phyloP scores from a whole-genome alignment of 2,329 filamentous ascomycete species.

The Coleophoma cylindrospora region DNA sequence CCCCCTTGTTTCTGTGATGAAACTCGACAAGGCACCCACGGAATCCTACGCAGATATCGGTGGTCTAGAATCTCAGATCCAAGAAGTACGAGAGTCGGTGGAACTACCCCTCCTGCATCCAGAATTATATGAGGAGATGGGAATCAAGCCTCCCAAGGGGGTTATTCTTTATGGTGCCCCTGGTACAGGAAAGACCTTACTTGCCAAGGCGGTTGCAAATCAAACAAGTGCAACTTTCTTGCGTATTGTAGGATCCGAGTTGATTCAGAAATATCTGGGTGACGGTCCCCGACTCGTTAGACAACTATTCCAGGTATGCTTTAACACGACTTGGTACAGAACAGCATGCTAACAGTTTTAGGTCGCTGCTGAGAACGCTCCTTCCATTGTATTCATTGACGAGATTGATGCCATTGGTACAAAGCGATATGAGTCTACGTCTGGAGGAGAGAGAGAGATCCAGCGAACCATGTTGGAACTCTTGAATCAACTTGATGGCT shows the following conservation, averaged over 20 bases:
- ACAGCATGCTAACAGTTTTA: conserved; percentile 30
- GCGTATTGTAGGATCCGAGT: conserved; percentile 91
- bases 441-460: conserved; percentile 93
- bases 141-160: conserved; percentile 98
- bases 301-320: conserved; percentile 78
- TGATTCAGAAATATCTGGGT: conserved; percentile 98
- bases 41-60: conserved; percentile 99
- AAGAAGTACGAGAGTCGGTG: conserved; percentile 95
- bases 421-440: conserved; percentile 96
- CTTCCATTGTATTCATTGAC: conserved; percentile 97
- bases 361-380: conserved; percentile 92
- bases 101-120: conserved; percentile 92
- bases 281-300: conserved; percentile 92
- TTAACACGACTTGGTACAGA: not conserved
- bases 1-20: conserved; percentile 96
- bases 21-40: conserved; percentile 96
- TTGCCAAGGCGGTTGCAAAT: conserved; percentile 96
- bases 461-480: conserved; percentile 98
- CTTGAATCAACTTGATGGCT: conserved; percentile 96
- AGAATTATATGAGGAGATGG: conserved; percentile 99
- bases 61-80: conserved; percentile 90
- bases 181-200: conserved; percentile 91
- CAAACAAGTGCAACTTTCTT: conserved; percentile 98
- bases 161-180: conserved; percentile 97
- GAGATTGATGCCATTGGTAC: conserved; percentile 99